phyloP scores from a whole-genome alignment of 176 grass and related monocot species.

The Poa annua region DNA sequence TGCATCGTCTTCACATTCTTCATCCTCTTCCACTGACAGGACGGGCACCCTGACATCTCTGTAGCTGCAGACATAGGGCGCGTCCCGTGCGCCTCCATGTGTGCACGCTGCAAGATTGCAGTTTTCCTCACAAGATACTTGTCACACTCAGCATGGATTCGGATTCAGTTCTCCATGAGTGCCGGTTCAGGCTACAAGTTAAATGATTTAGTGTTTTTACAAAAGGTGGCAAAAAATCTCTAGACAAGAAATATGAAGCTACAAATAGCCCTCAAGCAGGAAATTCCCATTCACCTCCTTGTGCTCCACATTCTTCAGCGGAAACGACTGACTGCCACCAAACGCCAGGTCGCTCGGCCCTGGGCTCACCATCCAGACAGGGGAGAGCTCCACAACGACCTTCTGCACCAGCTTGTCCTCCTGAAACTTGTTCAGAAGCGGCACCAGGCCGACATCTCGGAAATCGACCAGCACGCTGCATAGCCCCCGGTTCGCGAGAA shows the following conservation, averaged over 20 bases:
- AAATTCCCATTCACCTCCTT: slow-evolving; percentile 50
- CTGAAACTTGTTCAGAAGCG: slow-evolving; percentile 59
- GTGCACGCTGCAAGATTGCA: no score
- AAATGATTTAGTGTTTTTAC: slow-evolving; percentile 21
- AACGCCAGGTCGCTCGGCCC: slow-evolving; percentile 46
- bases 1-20: background rate
- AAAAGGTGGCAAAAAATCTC: background rate
- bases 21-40: slow-evolving; percentile 36
- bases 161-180: background rate
- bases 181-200: background rate
- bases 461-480: slow-evolving; percentile 80
- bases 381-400: slow-evolving; percentile 69
- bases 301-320: slow-evolving; percentile 57
- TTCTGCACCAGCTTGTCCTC: slow-evolving; percentile 76
- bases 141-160: no score
- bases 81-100: slow-evolving; percentile 36
- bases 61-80: slow-evolving; percentile 74
- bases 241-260: background rate
- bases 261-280: slow-evolving; percentile 77
- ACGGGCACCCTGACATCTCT: slow-evolving; percentile 58
- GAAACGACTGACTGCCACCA: slow-evolving; percentile 49
- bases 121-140: no score
- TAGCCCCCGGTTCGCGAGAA: slow-evolving; percentile 53
- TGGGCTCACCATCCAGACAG: slow-evolving; percentile 53
- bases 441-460: slow-evolving; percentile 40